Base-by-base conservation (phyloP, 257 asterid genomes). In the Echites panduratus region DNA sequence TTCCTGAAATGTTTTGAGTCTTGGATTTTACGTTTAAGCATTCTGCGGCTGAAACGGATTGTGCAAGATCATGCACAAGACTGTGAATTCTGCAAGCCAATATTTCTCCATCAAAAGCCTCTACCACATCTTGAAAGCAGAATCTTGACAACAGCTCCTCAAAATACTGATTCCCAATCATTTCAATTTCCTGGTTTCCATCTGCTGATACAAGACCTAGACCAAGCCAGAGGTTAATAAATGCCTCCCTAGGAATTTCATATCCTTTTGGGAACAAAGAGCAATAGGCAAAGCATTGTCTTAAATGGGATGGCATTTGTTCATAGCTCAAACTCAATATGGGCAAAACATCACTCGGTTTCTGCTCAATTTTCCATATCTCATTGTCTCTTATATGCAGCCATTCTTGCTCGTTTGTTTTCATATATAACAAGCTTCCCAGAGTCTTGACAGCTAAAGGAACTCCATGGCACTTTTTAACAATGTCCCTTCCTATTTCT, bases 251-350 rank as follows among this genome's bases (percentile, higher is more conserved):
- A 0, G 87, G 86, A 76, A 87, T 80, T 72, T 85, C 85, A 11
- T 79, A 45, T 49, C 84, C 90, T 80, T 82, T 87, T 9, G 87
- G 83, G 48, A 85, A 80, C 87, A 84, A 78, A 53, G 86, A 84
- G 81, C 93, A 87, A 76, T 83, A 87, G 7, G 90, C 87, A 72
- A 87, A 85, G 70, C 89, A 83, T 61, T 82, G 90, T 84, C 79
- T 87, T 77, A 87, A 70, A 75, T 82, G 67, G 50, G 87, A 73
- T 12, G 90, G 86, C 73, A 87, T 76, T 64, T 76, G 76, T 48
- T 82, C 84, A 57, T 85, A 87, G 70, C 89, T 87, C 74, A 85
- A 75, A 76, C 79, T 64, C 77, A 87, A 53, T 20, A 82, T 54
- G 14, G 89, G 87, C 27, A 84, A 77, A 40, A 86, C 82, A 50